These are phyloP conservation scores for Bodo saltans DNA, from an alignment of 78 protist genomes.

Conservation along the genomic window DNA sequence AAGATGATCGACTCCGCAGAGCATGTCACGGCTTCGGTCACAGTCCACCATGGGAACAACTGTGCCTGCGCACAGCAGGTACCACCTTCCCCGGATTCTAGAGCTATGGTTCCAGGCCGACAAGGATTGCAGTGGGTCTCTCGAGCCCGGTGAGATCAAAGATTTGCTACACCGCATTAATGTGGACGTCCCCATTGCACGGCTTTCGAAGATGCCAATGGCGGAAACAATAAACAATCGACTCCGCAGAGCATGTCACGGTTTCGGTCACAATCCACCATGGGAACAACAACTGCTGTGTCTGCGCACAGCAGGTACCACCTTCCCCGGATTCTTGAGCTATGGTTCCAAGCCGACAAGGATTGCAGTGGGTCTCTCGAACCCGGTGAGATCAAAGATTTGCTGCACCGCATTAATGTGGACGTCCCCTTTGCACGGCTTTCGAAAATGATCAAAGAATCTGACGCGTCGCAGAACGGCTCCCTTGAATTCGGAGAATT, in stretches of 20 bases:
- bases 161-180: background rate
- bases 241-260: too few relatives aligned
- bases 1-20: too few relatives aligned
- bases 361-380: background rate
- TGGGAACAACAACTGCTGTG: too few relatives aligned
- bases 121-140: background rate
- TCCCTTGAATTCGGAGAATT: slow-evolving; percentile 30
- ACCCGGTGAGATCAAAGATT: background rate
- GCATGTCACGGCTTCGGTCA: too few relatives aligned
- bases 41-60: too few relatives aligned
- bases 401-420: background rate
- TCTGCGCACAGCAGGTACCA: too few relatives aligned
- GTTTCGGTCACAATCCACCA: too few relatives aligned
- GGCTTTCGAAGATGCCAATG: too few relatives aligned
- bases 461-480: slow-evolving; percentile 35
- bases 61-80: too few relatives aligned
- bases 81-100: background rate
- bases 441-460: background rate
- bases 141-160: background rate
- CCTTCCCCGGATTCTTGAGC: background rate
- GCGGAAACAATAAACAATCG: too few relatives aligned
- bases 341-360: background rate
- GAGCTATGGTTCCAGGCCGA: background rate
- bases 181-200: background rate
- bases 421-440: background rate